Base-by-base conservation (phyloP, 2,329 filamentous ascomycete species). In the Escovopsis sp. region DNA sequence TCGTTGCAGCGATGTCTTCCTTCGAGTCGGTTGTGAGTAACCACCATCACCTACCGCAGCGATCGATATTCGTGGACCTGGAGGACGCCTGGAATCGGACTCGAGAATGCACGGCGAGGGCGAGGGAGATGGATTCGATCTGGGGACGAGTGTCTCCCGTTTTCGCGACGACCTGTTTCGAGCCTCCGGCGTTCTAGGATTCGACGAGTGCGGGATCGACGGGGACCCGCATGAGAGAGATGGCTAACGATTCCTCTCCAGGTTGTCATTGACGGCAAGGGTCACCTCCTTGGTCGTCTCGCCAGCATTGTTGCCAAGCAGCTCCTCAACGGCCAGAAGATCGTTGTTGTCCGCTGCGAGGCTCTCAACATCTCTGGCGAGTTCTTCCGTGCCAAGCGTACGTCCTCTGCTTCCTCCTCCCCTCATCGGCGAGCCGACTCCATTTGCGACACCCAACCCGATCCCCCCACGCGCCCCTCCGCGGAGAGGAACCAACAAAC, bases 361-460 rank as follows among this genome's bases (percentile, higher is more conserved):
- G 87, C 86, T 62, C 81, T 98, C 70, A 98, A 98, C 82, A 98
- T 98, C 80, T 98, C 91, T 59, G 91, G 91, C 75, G 91, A 96
- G 78, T 98, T 98, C 85, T 98, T 98, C 85, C 87, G 91, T 70
- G 82, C 89, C 59, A 98, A 98, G 84, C 84, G 91, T 98, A 94
- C 72, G 89, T 94, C 46, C 36, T 18, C 36, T 43, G 33, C 23
- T 23, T 23, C 23, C 23, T 23, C 23, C 23, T 34, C 19, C 40
- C 33, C 26, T 30, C 15, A n/a, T 41, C 33, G 43, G 19, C 38
- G 18, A 11, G 26, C 35, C 30, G 32, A 28, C 34, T 32, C 41
- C 23, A 40, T 26, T 34, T 39, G 38, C 38, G 38, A 39, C 23
- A 23, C 23, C 11, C 6, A 12, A 37, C 35, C 18, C n/a, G 35